These are phyloP conservation scores for Hymenoscyphus linearis DNA, from an alignment of 2,329 filamentous ascomycete species.

Conservation along the genomic window DNA sequence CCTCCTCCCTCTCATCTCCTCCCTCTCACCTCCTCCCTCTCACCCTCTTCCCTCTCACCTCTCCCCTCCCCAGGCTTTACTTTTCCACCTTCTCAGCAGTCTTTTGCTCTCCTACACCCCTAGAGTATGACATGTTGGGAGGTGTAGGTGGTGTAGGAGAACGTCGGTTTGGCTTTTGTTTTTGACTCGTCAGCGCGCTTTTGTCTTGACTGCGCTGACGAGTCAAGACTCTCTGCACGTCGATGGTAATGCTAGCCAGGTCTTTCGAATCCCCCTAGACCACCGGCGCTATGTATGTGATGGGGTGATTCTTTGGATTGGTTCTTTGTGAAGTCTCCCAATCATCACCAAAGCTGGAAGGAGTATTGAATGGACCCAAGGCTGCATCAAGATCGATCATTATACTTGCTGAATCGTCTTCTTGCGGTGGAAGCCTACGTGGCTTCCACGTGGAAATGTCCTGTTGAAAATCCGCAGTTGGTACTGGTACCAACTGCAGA, in stretches of 20 bases:
- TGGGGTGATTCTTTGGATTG: slow-evolving; percentile 53
- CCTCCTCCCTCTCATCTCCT: too few relatives aligned
- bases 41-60: too few relatives aligned
- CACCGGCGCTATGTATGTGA: slow-evolving; percentile 75
- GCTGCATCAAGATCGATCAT: slow-evolving; percentile 95
- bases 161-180: too few relatives aligned
- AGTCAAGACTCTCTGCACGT: slow-evolving; percentile 72
- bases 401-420: slow-evolving; percentile 64
- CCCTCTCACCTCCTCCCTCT: too few relatives aligned
- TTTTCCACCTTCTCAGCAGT: too few relatives aligned
- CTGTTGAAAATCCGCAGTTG: slow-evolving; percentile 21
- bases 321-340: slow-evolving; percentile 63
- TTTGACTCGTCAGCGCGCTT: too few relatives aligned
- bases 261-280: slow-evolving; percentile 62
- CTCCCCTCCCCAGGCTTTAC: too few relatives aligned
- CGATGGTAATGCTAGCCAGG: slow-evolving; percentile 72
- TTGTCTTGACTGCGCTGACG: too few relatives aligned
- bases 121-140: too few relatives aligned
- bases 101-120: too few relatives aligned
- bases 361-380: slow-evolving; percentile 85
- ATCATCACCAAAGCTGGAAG: slow-evolving; percentile 55
- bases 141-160: too few relatives aligned
- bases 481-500: too few relatives aligned
- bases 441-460: slow-evolving; percentile 36
- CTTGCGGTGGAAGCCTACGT: slow-evolving; percentile 34